These are phyloP conservation scores for Dipteronia dyeriana DNA, from an alignment of 345 rosid genomes.

Conservation along the genomic window DNA sequence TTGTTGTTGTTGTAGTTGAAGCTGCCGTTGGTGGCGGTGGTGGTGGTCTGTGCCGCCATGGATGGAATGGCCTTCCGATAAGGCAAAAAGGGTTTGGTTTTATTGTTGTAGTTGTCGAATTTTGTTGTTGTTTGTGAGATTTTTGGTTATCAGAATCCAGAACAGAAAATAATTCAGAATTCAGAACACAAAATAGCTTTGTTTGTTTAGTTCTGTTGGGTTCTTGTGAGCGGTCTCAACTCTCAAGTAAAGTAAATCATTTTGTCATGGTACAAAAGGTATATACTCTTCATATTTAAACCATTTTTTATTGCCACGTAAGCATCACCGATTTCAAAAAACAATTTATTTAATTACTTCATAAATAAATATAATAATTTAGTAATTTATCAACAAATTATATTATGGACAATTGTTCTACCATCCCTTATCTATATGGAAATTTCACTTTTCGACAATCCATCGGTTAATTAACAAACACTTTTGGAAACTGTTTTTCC, in stretches of 20 bases:
- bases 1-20: slow-evolving; percentile 27
- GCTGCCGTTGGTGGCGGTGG: background rate
- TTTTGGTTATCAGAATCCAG: background rate
- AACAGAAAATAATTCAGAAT: background rate
- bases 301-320: background rate
- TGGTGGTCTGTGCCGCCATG: slow-evolving; percentile 21
- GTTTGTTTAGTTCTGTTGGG: background rate
- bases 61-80: background rate
- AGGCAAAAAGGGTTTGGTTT: background rate
- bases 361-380: no score
- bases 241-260: background rate
- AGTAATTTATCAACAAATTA: no score
- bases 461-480: no score
- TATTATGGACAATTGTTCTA: no score
- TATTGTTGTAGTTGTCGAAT: background rate
- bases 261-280: background rate
- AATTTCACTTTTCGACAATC: no score
- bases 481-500: no score
- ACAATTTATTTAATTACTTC: no score
- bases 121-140: background rate
- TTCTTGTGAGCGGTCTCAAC: background rate
- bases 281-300: background rate
- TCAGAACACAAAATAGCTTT: background rate
- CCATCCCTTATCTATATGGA: no score
- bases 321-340: background rate